Conservation (phyloP, 2,329 filamentous ascomycete species). For the Pseudocercospora eumusae region DNA sequence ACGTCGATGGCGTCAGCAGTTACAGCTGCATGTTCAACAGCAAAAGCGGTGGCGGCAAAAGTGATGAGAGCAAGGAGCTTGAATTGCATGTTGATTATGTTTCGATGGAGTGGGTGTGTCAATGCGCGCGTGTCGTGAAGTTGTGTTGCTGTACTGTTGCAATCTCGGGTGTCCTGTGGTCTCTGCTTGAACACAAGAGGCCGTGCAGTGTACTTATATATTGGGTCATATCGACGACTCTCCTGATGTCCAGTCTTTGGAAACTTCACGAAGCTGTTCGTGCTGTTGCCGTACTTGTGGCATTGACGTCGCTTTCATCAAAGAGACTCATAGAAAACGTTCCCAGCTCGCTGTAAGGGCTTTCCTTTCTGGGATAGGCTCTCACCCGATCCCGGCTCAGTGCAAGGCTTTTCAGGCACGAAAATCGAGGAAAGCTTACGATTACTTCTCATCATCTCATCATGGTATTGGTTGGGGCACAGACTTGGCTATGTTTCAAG, state of each 20-base stretch:
- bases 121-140: neutral
- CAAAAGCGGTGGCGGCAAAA: neutral
- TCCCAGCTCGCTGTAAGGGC: neutral
- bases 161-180: neutral
- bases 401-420: neutral
- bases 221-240: neutral
- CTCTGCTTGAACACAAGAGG: neutral
- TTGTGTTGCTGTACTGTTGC: slow-evolving; percentile 5
- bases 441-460: neutral
- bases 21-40: neutral
- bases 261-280: slow-evolving; percentile 2
- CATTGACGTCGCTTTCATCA: neutral
- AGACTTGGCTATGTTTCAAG: neutral
- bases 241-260: neutral
- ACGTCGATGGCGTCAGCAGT: neutral
- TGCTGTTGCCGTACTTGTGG: neutral
- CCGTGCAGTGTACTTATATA: neutral
- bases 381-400: neutral
- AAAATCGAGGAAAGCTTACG: neutral
- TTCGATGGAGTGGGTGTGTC: neutral
- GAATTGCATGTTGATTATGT: neutral
- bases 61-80: neutral
- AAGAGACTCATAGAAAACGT: neutral
- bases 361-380: neutral
- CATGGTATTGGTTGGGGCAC: neutral